Evolutionary conservation across 1,139 yeast species (phyloP).

Genomic region (Kazachstania sp.): DNA sequence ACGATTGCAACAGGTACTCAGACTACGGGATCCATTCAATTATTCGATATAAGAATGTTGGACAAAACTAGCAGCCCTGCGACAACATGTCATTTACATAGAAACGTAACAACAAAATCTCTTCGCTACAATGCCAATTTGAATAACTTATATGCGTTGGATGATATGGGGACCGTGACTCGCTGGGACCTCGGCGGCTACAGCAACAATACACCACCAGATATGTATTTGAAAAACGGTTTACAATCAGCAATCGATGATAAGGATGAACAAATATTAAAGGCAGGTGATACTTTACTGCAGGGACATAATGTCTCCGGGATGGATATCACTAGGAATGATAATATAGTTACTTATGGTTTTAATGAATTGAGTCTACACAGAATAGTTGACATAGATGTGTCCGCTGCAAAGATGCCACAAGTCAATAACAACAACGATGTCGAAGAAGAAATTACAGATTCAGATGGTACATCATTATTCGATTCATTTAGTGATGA

Average conservation of each 20-base stretch:
- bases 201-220: background rate
- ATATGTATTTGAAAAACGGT: conserved; percentile 2
- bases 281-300: conserved; percentile 8
- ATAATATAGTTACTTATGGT: conserved; percentile 13
- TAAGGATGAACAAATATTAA: background rate
- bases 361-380: conserved; percentile 22
- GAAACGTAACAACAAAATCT: background rate
- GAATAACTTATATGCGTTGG: background rate
- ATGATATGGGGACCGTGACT: conserved; percentile 5
- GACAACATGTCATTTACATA: background rate
- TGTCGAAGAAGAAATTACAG: background rate
- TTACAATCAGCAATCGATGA: background rate
- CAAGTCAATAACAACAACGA: background rate
- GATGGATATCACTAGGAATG: conserved; percentile 2
- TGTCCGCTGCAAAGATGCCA: background rate
- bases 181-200: conserved; percentile 6
- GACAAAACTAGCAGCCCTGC: background rate
- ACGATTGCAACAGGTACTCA: background rate
- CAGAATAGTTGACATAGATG: conserved; percentile 13
- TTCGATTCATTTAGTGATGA: conserved; percentile 1
- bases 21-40: background rate
- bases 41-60: conserved; percentile 2
- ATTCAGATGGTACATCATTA: conserved; percentile 1
- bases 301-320: conserved; percentile 1
- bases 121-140: background rate